A percentile compares a stretch with the other conserved stretches of the same genome.
These are phyloP conservation scores for Sorghum bicolor DNA, from an alignment of 176 grass and related monocot genomes.

Conservation along the genomic window DNA sequence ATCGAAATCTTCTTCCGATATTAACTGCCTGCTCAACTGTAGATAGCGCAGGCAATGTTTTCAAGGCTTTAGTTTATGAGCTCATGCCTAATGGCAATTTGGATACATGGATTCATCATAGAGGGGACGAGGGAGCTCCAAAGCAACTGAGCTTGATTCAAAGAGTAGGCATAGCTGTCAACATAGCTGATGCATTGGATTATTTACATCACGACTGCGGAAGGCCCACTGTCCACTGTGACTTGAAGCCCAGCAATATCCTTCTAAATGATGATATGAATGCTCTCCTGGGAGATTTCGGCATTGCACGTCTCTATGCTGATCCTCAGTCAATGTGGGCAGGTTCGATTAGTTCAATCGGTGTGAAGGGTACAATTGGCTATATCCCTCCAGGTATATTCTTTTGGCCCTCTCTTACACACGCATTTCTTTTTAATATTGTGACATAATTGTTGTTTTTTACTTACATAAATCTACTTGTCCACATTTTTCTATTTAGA, in stretches of 20 bases:
- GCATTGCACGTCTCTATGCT: not conserved
- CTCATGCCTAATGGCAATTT: conserved; percentile 55
- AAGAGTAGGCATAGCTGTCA: conserved; percentile 21
- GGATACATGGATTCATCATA: conserved; percentile 48
- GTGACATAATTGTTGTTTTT: too few species aligned
- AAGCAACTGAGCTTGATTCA: conserved; percentile 21
- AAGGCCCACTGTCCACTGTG: not conserved
- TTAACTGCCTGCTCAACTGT: conserved; percentile 37
- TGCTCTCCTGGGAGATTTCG: not conserved
- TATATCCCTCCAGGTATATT: not conserved
- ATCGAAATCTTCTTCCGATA: conserved; percentile 43
- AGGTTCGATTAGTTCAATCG: not conserved
- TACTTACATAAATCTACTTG: too few species aligned
- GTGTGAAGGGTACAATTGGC: not conserved
- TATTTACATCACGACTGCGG: not conserved
- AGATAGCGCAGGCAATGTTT: conserved; percentile 14
- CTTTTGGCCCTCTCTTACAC: too few species aligned
- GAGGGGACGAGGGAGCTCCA: not conserved
- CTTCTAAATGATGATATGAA: not conserved
- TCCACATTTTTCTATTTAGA: not conserved
- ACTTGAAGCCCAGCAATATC: not conserved
- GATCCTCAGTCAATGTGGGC: not conserved
- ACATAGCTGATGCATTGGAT: conserved; percentile 41
- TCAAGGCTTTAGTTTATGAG: conserved; percentile 49
- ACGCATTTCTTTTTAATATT: too few species aligned